Evolutionary conservation across 2,329 filamentous ascomycete genomes (phyloP).

Genomic region (Aspergillus calidoustus): DNA sequence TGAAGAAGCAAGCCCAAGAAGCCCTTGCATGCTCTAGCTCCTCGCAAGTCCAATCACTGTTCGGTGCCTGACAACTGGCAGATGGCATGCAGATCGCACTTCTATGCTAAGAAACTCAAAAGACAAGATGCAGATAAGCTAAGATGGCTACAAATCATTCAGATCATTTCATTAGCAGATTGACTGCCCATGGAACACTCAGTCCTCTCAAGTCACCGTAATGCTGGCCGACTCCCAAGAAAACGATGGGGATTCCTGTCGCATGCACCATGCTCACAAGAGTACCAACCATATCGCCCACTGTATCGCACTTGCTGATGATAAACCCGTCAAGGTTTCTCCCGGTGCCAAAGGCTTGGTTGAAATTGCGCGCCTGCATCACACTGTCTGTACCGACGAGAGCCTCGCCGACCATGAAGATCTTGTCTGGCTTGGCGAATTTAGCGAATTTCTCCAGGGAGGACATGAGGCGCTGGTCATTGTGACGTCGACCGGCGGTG

Average conservation of each 20-base stretch:
- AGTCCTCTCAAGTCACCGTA: slow-evolving; percentile 68
- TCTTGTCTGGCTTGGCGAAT: slow-evolving; percentile 95
- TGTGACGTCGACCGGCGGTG: slow-evolving; percentile 91
- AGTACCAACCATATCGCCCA: slow-evolving; percentile 98
- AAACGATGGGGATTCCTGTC: slow-evolving; percentile 93
- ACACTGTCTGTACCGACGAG: slow-evolving; percentile 95
- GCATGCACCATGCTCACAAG: slow-evolving; percentile 97
- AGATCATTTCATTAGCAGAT: slow-evolving; percentile 60
- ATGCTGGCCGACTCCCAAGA: slow-evolving; percentile 76
- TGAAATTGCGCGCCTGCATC: slow-evolving; percentile 95
- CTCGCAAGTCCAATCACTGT: background rate
- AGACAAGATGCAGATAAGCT: background rate
- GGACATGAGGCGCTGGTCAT: slow-evolving; percentile 94
- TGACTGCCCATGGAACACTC: slow-evolving; percentile 67
- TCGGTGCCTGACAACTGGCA: background rate
- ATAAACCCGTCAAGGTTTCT: slow-evolving; percentile 92
- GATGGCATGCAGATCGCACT: background rate
- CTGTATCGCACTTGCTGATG: slow-evolving; percentile 97
- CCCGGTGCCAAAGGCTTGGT: slow-evolving; percentile 81
- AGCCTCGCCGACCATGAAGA: slow-evolving; percentile 94
- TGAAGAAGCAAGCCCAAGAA: background rate
- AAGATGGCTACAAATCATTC: background rate
- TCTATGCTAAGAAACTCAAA: background rate
- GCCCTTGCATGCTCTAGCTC: background rate
- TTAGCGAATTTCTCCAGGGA: slow-evolving; percentile 97